phyloP scores from a whole-genome alignment of 306 rosid species.

The Corylus avellana region DNA sequence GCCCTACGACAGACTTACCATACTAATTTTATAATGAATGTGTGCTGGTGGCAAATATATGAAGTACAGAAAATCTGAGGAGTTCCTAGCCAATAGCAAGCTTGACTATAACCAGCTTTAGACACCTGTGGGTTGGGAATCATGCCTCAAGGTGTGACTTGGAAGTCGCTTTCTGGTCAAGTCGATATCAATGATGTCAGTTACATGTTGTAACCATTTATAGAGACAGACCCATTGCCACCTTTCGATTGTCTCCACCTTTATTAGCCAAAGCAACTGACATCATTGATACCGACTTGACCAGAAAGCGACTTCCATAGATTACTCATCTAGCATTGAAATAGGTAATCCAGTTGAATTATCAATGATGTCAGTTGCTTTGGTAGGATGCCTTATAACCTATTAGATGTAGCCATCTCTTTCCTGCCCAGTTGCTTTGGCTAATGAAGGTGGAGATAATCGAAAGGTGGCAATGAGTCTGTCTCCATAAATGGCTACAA shows the following conservation, averaged over 20 bases:
- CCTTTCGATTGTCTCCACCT: too few relatives aligned
- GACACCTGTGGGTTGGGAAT: background rate
- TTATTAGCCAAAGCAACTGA: too few relatives aligned
- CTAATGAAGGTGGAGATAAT: background rate
- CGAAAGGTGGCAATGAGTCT: background rate
- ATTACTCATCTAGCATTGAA: too few relatives aligned
- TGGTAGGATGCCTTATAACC: too few relatives aligned
- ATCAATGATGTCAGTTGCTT: background rate
- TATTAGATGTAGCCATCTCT: too few relatives aligned
- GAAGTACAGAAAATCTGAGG: background rate
- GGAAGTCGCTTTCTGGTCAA: too few relatives aligned
- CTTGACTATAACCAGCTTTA: background rate
- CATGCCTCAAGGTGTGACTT: background rate
- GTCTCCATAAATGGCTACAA: background rate
- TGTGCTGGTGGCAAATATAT: background rate
- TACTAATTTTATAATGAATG: background rate
- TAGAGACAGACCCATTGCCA: too few relatives aligned
- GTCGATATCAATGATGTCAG: too few relatives aligned
- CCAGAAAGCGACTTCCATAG: too few relatives aligned
- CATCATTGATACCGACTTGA: too few relatives aligned
- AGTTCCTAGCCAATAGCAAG: conserved; percentile 1
- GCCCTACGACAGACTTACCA: background rate
- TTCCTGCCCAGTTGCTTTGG: background rate
- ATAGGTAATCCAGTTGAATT: background rate
- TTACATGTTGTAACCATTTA: too few relatives aligned